Conservation (phyloP, 2,329 filamentous ascomycete species). For the Fusarium sp. region DNA sequence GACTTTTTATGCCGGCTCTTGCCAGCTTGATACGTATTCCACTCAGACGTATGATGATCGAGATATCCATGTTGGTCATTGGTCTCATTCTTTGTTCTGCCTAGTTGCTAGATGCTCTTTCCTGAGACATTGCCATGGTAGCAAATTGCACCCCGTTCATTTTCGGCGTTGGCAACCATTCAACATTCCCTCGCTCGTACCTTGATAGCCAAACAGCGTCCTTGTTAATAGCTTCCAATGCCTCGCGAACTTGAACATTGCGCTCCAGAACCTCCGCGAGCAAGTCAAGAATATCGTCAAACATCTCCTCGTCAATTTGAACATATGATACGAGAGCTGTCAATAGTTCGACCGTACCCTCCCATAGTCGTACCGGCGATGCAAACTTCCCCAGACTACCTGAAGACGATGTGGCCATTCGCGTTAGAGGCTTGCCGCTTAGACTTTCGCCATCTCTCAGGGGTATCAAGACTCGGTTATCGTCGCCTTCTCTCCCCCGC, state of each 20-base stretch:
- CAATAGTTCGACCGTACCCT: constrained; percentile 69
- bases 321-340: constrained; percentile 72
- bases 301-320: constrained; percentile 72
- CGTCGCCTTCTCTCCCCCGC: constrained; percentile 30
- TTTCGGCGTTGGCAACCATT: constrained; percentile 53
- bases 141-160: constrained; percentile 58
- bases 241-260: constrained; percentile 62
- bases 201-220: constrained; percentile 82
- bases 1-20: constrained; percentile 28
- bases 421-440: constrained; percentile 26
- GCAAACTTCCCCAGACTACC: constrained; percentile 68
- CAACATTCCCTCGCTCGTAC: constrained; percentile 59
- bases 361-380: constrained; percentile 73
- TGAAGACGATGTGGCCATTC: constrained; percentile 25
- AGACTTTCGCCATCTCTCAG: constrained; percentile 43
- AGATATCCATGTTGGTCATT: constrained; percentile 16
- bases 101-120: constrained; percentile 10
- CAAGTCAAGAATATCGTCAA: constrained; percentile 77
- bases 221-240: constrained; percentile 72
- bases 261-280: constrained; percentile 63
- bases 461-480: constrained; percentile 51
- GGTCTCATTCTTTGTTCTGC: constrained; percentile 11
- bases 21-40: constrained; percentile 10
- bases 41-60: constrained; percentile 12
- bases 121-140: constrained; percentile 41